phyloP scores from a whole-genome alignment of 2,329 filamentous ascomycete species.

The Daldinia sp. region DNA sequence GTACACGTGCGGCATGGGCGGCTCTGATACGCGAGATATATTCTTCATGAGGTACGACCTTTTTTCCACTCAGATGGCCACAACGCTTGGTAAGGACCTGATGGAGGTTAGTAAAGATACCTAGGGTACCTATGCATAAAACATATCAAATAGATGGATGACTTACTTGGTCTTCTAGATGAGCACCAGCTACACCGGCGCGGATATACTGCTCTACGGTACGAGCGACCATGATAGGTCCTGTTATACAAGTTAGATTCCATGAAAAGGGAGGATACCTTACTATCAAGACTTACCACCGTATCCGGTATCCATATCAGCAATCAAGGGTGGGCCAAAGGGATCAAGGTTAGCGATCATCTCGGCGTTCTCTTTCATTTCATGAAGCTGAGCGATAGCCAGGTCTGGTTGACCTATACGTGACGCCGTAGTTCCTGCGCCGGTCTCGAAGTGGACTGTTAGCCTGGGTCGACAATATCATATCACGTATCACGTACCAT shows the following conservation, averaged over 20 bases:
- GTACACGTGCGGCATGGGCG: constrained; percentile 62
- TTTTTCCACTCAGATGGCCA: constrained; percentile 72
- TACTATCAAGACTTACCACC: constrained; percentile 55
- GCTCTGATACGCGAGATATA: constrained; percentile 70
- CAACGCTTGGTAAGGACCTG: constrained; percentile 73
- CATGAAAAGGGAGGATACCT: background rate
- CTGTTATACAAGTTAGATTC: constrained; percentile 35
- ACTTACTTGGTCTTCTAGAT: constrained; percentile 50
- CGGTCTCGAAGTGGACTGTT: constrained; percentile 55
- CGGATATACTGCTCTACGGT: constrained; percentile 65
- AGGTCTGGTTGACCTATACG: constrained; percentile 63
- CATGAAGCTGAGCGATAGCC: constrained; percentile 62
- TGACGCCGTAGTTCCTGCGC: constrained; percentile 63
- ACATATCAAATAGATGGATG: background rate
- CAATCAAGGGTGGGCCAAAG: constrained; percentile 60
- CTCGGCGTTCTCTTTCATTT: constrained; percentile 65
- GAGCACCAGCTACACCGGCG: constrained; percentile 61
- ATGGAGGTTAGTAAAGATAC: constrained; percentile 11
- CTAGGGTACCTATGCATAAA: no score
- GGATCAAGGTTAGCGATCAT: constrained; percentile 66
- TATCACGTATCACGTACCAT: constrained; percentile 55
- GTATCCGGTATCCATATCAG: constrained; percentile 67
- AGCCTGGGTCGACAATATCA: constrained; percentile 7
- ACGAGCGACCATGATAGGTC: constrained; percentile 54
- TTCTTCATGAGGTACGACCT: constrained; percentile 64